Evolutionary conservation across 257 asterid species (phyloP).

Genomic region (Lantana camara): DNA sequence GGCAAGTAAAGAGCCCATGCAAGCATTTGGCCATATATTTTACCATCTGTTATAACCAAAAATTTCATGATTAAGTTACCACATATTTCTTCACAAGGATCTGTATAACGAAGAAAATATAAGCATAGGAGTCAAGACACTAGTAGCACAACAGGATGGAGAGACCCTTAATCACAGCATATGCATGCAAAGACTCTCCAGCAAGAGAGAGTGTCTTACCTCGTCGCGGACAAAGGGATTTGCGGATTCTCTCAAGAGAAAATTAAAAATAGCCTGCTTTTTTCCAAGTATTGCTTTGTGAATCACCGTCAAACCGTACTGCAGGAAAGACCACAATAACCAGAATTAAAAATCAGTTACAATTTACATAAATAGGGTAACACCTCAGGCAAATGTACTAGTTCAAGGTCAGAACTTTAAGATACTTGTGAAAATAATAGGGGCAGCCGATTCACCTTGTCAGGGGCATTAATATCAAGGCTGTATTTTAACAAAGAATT

Average conservation of each 20-base stretch:
- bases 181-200: slow-evolving; percentile 8
- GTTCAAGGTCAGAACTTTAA: slow-evolving; percentile 13
- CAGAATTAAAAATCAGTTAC: too few relatives aligned
- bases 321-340: slow-evolving; percentile 24
- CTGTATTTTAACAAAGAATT: slow-evolving; percentile 69
- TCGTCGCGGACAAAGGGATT: slow-evolving; percentile 80
- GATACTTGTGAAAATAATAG: neutral
- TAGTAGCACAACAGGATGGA: slow-evolving; percentile 8
- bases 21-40: neutral
- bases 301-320: slow-evolving; percentile 86
- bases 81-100: neutral
- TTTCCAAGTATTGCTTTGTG: slow-evolving; percentile 89
- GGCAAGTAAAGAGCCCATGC: slow-evolving; percentile 11
- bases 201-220: slow-evolving; percentile 57
- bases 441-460: slow-evolving; percentile 55
- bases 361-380: too few relatives aligned
- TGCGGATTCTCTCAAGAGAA: slow-evolving; percentile 83
- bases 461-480: slow-evolving; percentile 67
- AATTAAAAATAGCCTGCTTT: slow-evolving; percentile 87
- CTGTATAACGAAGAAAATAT: neutral
- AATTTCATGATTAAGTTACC: neutral
- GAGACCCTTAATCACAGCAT: slow-evolving; percentile 13
- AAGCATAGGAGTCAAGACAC: neutral
- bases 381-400: slow-evolving; percentile 9
- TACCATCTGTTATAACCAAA: neutral